Base-by-base conservation (phyloP, 2,329 filamentous ascomycete species). In the Teratosphaeria gauchensis region DNA sequence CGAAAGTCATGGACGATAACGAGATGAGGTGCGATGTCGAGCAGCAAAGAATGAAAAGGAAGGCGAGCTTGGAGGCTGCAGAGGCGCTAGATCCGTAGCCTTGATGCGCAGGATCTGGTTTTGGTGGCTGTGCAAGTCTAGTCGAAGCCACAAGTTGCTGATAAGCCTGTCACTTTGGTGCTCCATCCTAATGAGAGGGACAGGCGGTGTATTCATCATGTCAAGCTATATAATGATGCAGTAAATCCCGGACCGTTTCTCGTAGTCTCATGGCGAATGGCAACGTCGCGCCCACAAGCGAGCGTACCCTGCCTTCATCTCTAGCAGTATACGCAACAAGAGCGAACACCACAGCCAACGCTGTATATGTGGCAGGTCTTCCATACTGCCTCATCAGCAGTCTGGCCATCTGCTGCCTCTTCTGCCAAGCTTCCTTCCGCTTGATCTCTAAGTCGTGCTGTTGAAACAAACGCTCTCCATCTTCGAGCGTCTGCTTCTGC, bases 381-480 rank as follows among this genome's bases (percentile, higher is more conserved):
- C 88, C 81, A 73, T 94, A 87, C 63, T 76, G 77, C 82, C 83
- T 85, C 28, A 87, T 65, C 30, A 79, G 72, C 53, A 31, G 21
- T 14, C 61, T 66, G 32, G 68, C 54, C 9, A 63, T 65, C 57
- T 66, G 75, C 31, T 80, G 63, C 11, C 80, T 71, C 63, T 78
- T 78, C 61, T 84, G 74, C 33, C 78, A 75, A 38, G 75, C 73
- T 68, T 95, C 86, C 55, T 82, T 78, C 72, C 85, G 82, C 58
- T 78, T 76, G n/a, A 97, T 76, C 66, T 95, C 86, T 58, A 77
- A 78, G 3, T 84, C 84, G 71, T 97, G 92, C 63, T 79, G 79
- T 46, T 83, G 75, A 66, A 96, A 92, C 61, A 86, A 82, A 4
- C 69, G 71, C 61, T 85, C 77, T 1, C 90, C 92, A 48, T 92